phyloP scores from a whole-genome alignment of 2,329 filamentous ascomycete genomes.

The Paecilomyces niveus region DNA sequence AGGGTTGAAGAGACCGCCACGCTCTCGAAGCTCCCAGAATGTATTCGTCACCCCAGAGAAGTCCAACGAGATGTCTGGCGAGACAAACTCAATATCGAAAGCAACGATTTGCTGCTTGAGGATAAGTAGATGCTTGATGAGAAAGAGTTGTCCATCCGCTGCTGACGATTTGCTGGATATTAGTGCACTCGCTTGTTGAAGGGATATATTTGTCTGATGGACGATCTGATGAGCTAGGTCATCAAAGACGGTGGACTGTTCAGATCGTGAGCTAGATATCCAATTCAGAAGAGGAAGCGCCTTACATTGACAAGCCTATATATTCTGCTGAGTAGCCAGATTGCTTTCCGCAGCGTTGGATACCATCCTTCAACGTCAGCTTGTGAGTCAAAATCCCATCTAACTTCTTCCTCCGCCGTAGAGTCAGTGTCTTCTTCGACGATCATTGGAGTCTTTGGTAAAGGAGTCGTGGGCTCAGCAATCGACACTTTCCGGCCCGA shows the following conservation, averaged over 20 bases:
- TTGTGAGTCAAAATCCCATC: slow-evolving; percentile 51
- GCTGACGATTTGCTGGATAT: slow-evolving; percentile 57
- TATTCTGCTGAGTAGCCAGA: slow-evolving; percentile 62
- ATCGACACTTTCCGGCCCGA: slow-evolving; percentile 48
- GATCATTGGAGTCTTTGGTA: slow-evolving; percentile 44
- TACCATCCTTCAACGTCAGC: slow-evolving; percentile 57
- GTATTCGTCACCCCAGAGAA: slow-evolving; percentile 59
- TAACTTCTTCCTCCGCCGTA: slow-evolving; percentile 33
- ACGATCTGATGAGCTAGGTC: slow-evolving; percentile 76
- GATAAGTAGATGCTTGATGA: slow-evolving; percentile 89
- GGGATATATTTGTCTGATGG: slow-evolving; percentile 77
- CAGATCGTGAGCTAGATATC: slow-evolving; percentile 9
- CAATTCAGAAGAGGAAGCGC: not conserved
- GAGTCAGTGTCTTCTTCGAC: slow-evolving; percentile 46
- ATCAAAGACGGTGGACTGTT: slow-evolving; percentile 59
- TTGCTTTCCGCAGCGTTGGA: slow-evolving; percentile 59
- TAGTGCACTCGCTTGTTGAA: slow-evolving; percentile 67
- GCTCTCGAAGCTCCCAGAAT: slow-evolving; percentile 60
- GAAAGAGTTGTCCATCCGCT: slow-evolving; percentile 78
- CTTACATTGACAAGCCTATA: slow-evolving; percentile 61
- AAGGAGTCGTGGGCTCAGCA: slow-evolving; percentile 28
- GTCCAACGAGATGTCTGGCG: slow-evolving; percentile 59
- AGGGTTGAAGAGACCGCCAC: slow-evolving; percentile 60
- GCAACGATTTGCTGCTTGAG: slow-evolving; percentile 94
- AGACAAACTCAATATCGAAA: slow-evolving; percentile 79